Evolutionary conservation across 2,329 filamentous ascomycete genomes (phyloP).

Genomic region (Penicillium sp.): DNA sequence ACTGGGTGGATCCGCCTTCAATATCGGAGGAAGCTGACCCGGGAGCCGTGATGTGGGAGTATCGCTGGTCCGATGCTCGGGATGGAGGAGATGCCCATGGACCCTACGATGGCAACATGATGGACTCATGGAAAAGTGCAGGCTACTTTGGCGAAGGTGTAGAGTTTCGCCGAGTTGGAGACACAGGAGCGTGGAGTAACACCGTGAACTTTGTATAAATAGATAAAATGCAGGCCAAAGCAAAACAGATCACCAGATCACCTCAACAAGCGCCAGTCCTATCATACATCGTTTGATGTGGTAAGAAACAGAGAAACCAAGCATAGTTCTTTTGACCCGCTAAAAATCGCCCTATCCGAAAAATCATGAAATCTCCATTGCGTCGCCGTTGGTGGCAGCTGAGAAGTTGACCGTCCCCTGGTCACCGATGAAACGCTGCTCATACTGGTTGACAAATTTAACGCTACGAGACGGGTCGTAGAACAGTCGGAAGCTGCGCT

Average conservation of each 20-base stretch:
- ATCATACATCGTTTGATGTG: constrained; percentile 37
- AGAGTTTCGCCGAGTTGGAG: constrained; percentile 63
- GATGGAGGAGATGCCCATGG: constrained; percentile 77
- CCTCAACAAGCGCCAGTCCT: constrained; percentile 36
- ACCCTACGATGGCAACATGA: constrained; percentile 76
- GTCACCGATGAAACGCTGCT: constrained; percentile 88
- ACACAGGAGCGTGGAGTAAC: constrained; percentile 53
- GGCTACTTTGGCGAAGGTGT: constrained; percentile 89
- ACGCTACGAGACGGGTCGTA: constrained; percentile 85
- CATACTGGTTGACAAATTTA: constrained; percentile 82
- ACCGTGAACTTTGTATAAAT: constrained; percentile 49
- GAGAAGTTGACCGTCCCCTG: constrained; percentile 72
- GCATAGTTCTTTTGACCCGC: constrained; percentile 18
- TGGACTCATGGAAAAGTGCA: constrained; percentile 85
- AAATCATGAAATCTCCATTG: constrained; percentile 62
- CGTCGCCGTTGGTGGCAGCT: constrained; percentile 53
- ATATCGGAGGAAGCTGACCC: constrained; percentile 33
- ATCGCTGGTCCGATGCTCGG: constrained; percentile 82
- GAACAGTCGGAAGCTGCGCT: constrained; percentile 90
- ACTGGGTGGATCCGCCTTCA: constrained; percentile 61
- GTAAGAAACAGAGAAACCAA: constrained; percentile 19
- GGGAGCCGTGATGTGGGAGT: constrained; percentile 68
- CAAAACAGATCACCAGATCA: constrained; percentile 4
- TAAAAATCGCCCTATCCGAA: constrained; percentile 8
- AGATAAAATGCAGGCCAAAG: constrained; percentile 1